Percentiles rank a stretch among this genome's conserved stretches.
phyloP scores from a whole-genome alignment of 805 yeast species.

The Candida lessepsii region DNA sequence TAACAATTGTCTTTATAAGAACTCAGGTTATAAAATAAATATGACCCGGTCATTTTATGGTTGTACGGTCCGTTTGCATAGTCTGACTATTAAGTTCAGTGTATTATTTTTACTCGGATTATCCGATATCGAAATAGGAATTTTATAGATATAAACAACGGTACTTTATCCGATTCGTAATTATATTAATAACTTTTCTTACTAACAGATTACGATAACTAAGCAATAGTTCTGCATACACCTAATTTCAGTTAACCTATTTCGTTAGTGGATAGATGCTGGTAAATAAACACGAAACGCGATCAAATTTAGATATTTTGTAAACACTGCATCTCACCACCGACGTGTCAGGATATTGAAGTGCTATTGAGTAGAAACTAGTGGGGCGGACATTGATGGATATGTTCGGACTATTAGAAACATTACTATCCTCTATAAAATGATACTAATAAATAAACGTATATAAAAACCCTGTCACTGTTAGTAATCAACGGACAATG shows the following conservation, averaged over 20 bases:
- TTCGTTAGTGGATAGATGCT: neutral
- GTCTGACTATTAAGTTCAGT: too few species aligned
- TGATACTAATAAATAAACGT: neutral
- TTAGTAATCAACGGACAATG: neutral
- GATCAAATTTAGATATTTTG: slow-evolving; percentile 1
- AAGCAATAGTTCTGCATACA: neutral
- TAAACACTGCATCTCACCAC: slow-evolving; percentile 1
- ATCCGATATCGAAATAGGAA: slow-evolving; percentile 9
- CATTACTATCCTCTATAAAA: neutral
- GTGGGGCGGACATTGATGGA: too few species aligned
- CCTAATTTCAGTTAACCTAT: slow-evolving; percentile 1
- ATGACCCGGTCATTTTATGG: too few species aligned
- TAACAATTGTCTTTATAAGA: too few species aligned
- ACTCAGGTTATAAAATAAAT: too few species aligned
- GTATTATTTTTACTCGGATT: neutral
- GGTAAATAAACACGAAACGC: slow-evolving; percentile 3
- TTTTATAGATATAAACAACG: slow-evolving; percentile 6
- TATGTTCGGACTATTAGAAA: neutral
- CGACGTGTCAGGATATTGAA: too few species aligned
- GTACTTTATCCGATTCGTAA: neutral
- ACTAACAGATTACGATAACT: too few species aligned
- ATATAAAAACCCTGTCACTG: neutral
- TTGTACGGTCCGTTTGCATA: too few species aligned
- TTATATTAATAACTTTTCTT: neutral
- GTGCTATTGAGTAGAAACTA: too few species aligned